Evolutionary conservation across 768 basidiomycete genomes (phyloP).

Genomic region (Termitomyces eurrhizus): DNA sequence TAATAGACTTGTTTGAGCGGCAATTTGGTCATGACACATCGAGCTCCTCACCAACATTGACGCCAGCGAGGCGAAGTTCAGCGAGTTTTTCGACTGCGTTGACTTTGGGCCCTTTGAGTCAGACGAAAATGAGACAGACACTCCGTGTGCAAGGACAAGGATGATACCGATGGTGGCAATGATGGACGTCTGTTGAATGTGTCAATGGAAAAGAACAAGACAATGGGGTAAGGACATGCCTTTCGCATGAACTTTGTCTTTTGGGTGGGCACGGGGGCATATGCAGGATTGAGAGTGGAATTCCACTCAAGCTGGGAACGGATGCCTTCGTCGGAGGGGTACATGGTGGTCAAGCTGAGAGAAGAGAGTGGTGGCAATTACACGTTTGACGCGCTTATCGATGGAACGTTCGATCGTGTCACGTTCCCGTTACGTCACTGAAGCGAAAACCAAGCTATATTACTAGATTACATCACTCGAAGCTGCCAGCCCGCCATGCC

Average conservation of each 20-base stretch:
- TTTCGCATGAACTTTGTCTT: conserved; percentile 88
- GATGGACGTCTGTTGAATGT: conserved; percentile 73
- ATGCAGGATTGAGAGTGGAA: conserved; percentile 71
- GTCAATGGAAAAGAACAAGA: not conserved
- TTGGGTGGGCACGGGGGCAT: conserved; percentile 67
- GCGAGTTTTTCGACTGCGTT: conserved; percentile 87
- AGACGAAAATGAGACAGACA: conserved; percentile 10
- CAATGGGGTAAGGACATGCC: conserved; percentile 40
- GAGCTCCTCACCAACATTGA: conserved; percentile 87
- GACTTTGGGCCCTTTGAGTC: conserved; percentile 77
- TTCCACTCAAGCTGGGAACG: conserved; percentile 93
- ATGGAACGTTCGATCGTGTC: conserved; percentile 17
- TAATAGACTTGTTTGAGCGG: conserved; percentile 25
- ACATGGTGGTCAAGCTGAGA: conserved; percentile 38
- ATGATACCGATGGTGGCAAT: conserved; percentile 93
- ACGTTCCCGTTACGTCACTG: conserved; percentile 10
- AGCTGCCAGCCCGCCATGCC: conserved; percentile 77
- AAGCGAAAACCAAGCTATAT: conserved; percentile 13
- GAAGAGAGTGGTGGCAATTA: not conserved
- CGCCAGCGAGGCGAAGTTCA: conserved; percentile 84
- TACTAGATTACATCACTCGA: conserved; percentile 60
- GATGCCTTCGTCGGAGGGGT: conserved; percentile 48
- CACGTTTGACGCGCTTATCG: conserved; percentile 14
- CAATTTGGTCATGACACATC: not conserved
- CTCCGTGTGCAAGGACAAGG: not conserved